Evolutionary conservation across 2,329 filamentous ascomycete genomes (phyloP).

Genomic region (Tolypocladium guangdongense): DNA sequence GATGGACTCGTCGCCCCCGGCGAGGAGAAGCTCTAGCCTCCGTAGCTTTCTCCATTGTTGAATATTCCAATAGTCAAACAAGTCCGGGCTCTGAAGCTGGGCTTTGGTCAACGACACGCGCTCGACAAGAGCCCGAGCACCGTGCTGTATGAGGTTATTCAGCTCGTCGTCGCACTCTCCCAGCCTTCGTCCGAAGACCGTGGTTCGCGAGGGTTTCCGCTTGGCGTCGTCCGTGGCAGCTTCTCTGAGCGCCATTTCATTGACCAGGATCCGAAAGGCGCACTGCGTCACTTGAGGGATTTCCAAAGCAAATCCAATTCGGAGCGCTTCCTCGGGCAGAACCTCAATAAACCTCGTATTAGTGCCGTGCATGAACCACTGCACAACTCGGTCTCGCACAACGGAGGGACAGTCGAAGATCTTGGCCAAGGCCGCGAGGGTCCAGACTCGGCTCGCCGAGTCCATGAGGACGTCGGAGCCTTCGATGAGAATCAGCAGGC

Average conservation of each 20-base stretch:
- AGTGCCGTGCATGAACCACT: conserved; percentile 44
- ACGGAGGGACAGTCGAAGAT: conserved; percentile 40
- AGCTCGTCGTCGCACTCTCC: conserved; percentile 42
- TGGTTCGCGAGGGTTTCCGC: conserved; percentile 10
- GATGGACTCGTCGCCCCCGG: background rate
- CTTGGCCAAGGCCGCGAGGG: conserved; percentile 50
- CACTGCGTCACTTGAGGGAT: conserved; percentile 30
- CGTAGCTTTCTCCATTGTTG: conserved; percentile 22
- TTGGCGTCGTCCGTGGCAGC: conserved; percentile 11
- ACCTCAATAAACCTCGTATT: conserved; percentile 53
- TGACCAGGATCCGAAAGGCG: conserved; percentile 51
- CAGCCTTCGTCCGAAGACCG: conserved; percentile 34
- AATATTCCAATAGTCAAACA: conserved; percentile 18
- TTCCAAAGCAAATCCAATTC: conserved; percentile 40
- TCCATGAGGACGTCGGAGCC: conserved; percentile 44
- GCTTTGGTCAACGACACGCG: conserved; percentile 25
- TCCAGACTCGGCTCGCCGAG: conserved; percentile 57
- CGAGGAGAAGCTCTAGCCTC: conserved; percentile 15
- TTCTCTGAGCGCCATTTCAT: conserved; percentile 45
- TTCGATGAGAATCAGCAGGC: conserved; percentile 48
- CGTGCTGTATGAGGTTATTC: conserved; percentile 47
- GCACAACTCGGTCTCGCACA: conserved; percentile 37
- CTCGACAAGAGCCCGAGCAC: conserved; percentile 39
- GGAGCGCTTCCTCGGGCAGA: conserved; percentile 49
- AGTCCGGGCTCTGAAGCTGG: conserved; percentile 20